phyloP scores from a whole-genome alignment of 495 filamentous ascomycete species.

The Neurospora sp. region DNA sequence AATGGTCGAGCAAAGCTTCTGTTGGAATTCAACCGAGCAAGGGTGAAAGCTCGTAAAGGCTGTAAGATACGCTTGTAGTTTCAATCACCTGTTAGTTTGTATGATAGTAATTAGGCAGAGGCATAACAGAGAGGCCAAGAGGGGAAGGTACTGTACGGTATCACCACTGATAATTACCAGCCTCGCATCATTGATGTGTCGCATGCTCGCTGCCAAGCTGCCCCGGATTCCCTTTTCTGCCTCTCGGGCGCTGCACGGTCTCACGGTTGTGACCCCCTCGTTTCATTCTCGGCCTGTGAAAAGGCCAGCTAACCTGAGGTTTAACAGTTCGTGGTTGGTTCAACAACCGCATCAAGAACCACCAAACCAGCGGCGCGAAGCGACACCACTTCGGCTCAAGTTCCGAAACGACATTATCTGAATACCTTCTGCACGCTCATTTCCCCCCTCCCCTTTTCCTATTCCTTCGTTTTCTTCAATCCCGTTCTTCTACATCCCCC shows the following conservation, averaged over 20 bases:
- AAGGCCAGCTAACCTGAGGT: not conserved
- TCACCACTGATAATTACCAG: not conserved
- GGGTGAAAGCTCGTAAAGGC: not conserved
- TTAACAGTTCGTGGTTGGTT: not conserved
- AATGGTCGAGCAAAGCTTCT: not conserved
- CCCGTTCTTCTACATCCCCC: not conserved
- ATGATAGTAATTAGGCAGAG: no score
- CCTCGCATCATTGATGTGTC: not conserved
- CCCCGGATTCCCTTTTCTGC: not conserved
- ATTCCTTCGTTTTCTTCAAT: not conserved
- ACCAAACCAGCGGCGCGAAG: not conserved
- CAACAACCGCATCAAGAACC: not conserved
- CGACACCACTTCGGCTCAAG: not conserved
- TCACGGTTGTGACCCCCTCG: not conserved
- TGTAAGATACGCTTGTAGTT: not conserved
- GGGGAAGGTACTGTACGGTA: not conserved
- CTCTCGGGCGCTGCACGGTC: not conserved
- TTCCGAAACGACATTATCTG: not conserved
- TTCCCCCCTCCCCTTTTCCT: not conserved
- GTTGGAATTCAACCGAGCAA: not conserved
- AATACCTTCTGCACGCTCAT: not conserved
- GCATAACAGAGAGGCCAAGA: not conserved
- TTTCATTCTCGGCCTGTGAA: not conserved
- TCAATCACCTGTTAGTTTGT: not conserved
- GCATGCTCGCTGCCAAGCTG: not conserved